Evolutionary conservation across 2,329 filamentous ascomycete species (phyloP).

Genomic region (Epichloe gansuensis): DNA sequence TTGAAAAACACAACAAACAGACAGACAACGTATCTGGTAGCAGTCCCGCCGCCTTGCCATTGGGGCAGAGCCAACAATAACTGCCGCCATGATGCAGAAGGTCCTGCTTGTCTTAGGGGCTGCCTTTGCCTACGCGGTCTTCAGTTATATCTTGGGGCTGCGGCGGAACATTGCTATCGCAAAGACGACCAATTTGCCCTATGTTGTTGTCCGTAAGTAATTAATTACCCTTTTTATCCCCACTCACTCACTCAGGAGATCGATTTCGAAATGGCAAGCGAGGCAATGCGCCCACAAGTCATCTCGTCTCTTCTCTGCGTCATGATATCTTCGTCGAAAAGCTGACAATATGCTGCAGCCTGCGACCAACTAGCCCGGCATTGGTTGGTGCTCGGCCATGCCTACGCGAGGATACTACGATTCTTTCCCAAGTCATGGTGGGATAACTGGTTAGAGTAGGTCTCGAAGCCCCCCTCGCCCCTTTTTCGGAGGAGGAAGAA

Average conservation of each 20-base stretch:
- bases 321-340: too few species aligned
- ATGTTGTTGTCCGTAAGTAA: conserved; percentile 39
- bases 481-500: too few species aligned
- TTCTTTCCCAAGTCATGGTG: conserved; percentile 41
- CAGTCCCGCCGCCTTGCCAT: not conserved
- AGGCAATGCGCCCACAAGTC: too few species aligned
- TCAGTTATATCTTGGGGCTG: conserved; percentile 22
- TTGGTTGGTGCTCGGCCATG: conserved; percentile 28
- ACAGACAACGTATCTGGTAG: not conserved
- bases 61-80: not conserved
- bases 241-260: too few species aligned
- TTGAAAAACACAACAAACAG: not conserved
- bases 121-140: conserved; percentile 21
- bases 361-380: conserved; percentile 1
- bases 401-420: conserved; percentile 44
- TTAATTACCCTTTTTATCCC: not conserved
- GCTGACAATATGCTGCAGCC: not conserved
- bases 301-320: too few species aligned
- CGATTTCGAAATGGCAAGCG: too few species aligned
- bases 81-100: conserved; percentile 17
- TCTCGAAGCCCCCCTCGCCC: not conserved
- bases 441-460: conserved; percentile 46
- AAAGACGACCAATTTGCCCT: conserved; percentile 37
- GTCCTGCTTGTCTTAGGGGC: conserved; percentile 22
- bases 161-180: conserved; percentile 34